Evolutionary conservation across 2,329 filamentous ascomycete genomes (phyloP).

Genomic region (Setomelanomma holmii): DNA sequence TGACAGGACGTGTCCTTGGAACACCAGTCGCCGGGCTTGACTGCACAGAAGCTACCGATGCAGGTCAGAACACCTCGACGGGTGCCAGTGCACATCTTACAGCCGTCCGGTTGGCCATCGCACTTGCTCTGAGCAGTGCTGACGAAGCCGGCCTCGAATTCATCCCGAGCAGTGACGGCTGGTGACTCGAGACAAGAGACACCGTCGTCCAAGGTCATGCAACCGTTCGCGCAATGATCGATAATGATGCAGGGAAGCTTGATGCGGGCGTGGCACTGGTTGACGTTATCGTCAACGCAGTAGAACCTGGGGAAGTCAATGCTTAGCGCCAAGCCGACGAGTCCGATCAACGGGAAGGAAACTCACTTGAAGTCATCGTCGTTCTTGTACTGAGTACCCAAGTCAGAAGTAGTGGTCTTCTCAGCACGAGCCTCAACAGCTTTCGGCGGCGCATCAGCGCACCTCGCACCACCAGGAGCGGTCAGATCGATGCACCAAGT

Average conservation of each 20-base stretch:
- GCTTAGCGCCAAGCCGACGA: no score
- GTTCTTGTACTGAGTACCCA: neutral
- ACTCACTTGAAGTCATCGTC: neutral
- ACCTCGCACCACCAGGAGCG: no score
- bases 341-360: neutral
- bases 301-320: neutral
- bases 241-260: neutral
- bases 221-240: neutral
- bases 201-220: neutral
- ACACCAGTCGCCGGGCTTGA: constrained; percentile 14
- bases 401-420: no score
- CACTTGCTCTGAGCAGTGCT: neutral
- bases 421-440: no score
- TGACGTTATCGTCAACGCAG: neutral
- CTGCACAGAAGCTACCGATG: constrained; percentile 18
- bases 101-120: neutral
- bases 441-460: no score
- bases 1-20: constrained; percentile 6
- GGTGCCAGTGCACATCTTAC: constrained; percentile 3
- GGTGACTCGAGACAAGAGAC: neutral
- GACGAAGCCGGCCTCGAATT: neutral
- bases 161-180: neutral
- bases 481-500: no score
- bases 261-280: neutral
- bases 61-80: constrained; percentile 14